Conservation (phyloP, 768 basidiomycete genomes). For the Termitomyces sp. region DNA sequence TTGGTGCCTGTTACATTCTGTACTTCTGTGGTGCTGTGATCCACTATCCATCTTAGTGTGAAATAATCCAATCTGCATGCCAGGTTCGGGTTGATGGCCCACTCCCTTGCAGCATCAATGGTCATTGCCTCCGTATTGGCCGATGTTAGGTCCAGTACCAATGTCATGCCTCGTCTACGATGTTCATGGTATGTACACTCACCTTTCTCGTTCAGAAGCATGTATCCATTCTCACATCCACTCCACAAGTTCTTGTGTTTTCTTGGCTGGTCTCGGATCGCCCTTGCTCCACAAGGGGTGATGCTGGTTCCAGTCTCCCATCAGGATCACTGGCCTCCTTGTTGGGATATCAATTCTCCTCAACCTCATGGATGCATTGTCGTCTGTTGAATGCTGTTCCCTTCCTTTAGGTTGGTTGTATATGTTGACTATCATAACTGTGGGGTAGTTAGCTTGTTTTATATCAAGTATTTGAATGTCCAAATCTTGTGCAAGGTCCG, state of each 20-base stretch:
- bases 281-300: background rate
- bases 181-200: too few relatives aligned
- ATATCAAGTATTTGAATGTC: constrained; percentile 22
- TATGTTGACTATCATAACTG: background rate
- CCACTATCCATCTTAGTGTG: background rate
- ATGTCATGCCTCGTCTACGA: too few relatives aligned
- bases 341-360: background rate
- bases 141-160: too few relatives aligned
- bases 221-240: background rate
- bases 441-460: constrained; percentile 9
- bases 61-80: too few relatives aligned
- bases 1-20: background rate
- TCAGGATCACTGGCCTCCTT: background rate
- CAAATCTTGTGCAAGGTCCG: constrained; percentile 17
- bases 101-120: too few relatives aligned
- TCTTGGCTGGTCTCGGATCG: background rate
- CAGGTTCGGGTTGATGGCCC: too few relatives aligned
- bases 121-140: too few relatives aligned
- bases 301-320: constrained; percentile 2
- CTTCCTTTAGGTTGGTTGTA: background rate
- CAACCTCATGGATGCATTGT: background rate
- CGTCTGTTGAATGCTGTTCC: too few relatives aligned
- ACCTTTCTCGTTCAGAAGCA: background rate
- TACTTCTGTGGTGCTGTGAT: too few relatives aligned
- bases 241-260: background rate